Evolutionary conservation across 139 green algal genomes (phyloP).

Genomic region (Auxenochlorella pyrenoidosa): DNA sequence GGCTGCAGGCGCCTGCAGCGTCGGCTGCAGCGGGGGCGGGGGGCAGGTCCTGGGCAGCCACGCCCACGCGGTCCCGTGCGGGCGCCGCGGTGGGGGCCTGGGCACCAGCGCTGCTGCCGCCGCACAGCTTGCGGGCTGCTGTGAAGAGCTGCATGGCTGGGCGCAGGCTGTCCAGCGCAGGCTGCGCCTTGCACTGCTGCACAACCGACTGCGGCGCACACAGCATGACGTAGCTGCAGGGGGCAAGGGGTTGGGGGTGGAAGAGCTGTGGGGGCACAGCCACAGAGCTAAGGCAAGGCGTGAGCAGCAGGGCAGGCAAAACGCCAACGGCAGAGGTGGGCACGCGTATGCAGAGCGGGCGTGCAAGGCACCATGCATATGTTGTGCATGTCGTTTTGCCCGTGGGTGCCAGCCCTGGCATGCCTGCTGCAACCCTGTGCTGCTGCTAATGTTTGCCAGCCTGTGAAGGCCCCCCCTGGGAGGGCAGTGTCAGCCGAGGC

Average conservation of each 20-base stretch:
- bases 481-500: too few relatives aligned
- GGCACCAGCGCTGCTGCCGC: background rate
- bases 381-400: too few relatives aligned
- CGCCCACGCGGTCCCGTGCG: too few relatives aligned
- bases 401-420: too few relatives aligned
- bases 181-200: background rate
- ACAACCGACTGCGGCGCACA: constrained; percentile 13
- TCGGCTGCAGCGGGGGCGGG: too few relatives aligned
- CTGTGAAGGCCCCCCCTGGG: too few relatives aligned
- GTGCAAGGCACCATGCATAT: background rate
- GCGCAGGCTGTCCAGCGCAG: background rate
- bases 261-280: background rate
- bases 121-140: background rate
- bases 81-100: too few relatives aligned
- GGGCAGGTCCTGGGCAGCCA: background rate
- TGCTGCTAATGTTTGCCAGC: too few relatives aligned
- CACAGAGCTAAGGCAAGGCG: too few relatives aligned
- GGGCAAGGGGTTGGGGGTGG: background rate
- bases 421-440: background rate
- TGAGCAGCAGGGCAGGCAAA: too few relatives aligned
- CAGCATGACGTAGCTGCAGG: constrained; percentile 29
- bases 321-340: too few relatives aligned
- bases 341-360: too few relatives aligned
- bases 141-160: constrained; percentile 11
- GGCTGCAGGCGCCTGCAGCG: background rate